Evolutionary conservation across 2,329 filamentous ascomycete genomes (phyloP).

Genomic region (Alternaria conjuncta): DNA sequence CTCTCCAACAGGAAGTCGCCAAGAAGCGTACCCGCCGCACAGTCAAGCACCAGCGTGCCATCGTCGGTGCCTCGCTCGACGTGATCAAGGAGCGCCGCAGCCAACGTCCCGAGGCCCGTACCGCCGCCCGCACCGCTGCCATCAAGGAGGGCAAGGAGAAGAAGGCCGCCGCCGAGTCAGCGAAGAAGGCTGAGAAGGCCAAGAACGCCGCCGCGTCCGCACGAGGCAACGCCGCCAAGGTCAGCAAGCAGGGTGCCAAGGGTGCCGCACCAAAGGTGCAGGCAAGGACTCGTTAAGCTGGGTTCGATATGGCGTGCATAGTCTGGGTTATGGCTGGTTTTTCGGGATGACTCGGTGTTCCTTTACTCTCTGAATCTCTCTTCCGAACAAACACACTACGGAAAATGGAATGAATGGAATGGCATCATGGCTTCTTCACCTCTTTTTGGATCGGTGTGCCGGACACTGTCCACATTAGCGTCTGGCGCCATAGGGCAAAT

Average conservation of each 20-base stretch:
- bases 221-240: constrained; percentile 79
- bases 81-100: constrained; percentile 99
- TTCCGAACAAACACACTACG: constrained; percentile 26
- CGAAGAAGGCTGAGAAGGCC: constrained; percentile 99
- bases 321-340: constrained; percentile 35
- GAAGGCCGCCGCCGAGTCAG: constrained; percentile 83
- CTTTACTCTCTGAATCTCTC: constrained; percentile 31
- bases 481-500: constrained; percentile 46
- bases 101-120: constrained; percentile 93
- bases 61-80: constrained; percentile 98
- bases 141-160: constrained; percentile 99
- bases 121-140: constrained; percentile 84
- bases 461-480: constrained; percentile 33
- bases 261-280: constrained; percentile 85
- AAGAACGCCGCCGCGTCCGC: constrained; percentile 78
- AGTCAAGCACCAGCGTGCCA: constrained; percentile 98
- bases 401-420: constrained; percentile 41
- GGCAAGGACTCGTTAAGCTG: constrained; percentile 80
- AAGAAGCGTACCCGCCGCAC: constrained; percentile 99
- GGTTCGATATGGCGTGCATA: constrained; percentile 27
- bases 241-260: constrained; percentile 98
- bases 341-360: constrained; percentile 40
- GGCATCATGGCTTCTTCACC: constrained; percentile 33
- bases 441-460: constrained; percentile 34
- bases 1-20: constrained; percentile 81